Conservation (phyloP, 2,329 filamentous ascomycete genomes). For the Lomentospora prolificans region DNA sequence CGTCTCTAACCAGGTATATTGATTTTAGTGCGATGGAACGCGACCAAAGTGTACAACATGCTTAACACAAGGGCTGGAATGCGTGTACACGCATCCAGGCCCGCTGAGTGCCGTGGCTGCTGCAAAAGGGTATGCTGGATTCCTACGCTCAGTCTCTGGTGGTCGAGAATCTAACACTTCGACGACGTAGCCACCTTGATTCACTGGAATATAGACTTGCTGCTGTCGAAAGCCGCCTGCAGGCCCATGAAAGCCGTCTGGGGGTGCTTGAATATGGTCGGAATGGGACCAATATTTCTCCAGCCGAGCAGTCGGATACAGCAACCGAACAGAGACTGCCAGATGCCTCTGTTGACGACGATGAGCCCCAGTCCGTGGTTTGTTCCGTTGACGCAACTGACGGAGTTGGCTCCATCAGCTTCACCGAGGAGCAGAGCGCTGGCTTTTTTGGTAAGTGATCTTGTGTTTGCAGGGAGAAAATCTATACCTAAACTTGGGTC, state of each 20-base stretch:
- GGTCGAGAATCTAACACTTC: no score
- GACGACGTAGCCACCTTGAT: slow-evolving; percentile 13
- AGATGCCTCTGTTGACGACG: slow-evolving; percentile 8
- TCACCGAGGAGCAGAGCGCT: slow-evolving; percentile 13
- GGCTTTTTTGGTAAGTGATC: slow-evolving; percentile 14
- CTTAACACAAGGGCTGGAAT: slow-evolving; percentile 12
- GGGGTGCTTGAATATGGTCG: not conserved
- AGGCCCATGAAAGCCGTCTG: slow-evolving; percentile 10
- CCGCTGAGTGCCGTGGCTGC: not conserved
- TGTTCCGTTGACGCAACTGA: slow-evolving; percentile 14
- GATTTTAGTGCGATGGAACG: slow-evolving; percentile 14
- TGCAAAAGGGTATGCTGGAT: not conserved
- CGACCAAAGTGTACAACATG: slow-evolving; percentile 15
- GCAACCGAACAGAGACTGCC: slow-evolving; percentile 4
- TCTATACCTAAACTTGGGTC: no score
- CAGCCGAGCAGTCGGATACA: not conserved
- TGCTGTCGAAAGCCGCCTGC: slow-evolving; percentile 13
- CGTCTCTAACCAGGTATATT: not conserved
- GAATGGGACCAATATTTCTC: no score
- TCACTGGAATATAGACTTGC: slow-evolving; percentile 14
- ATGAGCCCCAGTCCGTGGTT: slow-evolving; percentile 12
- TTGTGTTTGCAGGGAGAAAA: no score
- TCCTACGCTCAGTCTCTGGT: not conserved
- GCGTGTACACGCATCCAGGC: slow-evolving; percentile 14
- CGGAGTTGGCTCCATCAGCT: slow-evolving; percentile 15